Base-by-base conservation (phyloP, 106 monocot genomes). In the Acanthochlamys bracteata region DNA sequence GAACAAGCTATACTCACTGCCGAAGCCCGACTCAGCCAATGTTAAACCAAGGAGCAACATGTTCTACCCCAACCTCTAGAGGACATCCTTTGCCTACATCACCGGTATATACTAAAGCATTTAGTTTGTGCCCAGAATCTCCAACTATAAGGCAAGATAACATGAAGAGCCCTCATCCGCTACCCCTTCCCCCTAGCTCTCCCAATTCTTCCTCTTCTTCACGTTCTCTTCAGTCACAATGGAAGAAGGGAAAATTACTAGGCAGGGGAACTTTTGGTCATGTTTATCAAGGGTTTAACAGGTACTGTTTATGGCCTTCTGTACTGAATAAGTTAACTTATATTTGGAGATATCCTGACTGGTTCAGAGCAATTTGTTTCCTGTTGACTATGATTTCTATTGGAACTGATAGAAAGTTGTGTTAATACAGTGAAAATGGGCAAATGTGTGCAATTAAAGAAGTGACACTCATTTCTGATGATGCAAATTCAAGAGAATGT, bases 361-460 rank as follows among this genome's bases (percentile, higher is more conserved):
- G 10, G 2, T 49, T 14, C 49, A 49, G 9, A 33, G 33, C 33
- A 33, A 33, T 49, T 49, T 49, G 12, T 49, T 49, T 49, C 1
- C 17, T 17, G 49, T 14, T 49, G 49, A 14, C 49, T 49, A 49
- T 49, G 49, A 10, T 14, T 1, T 49, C 9, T 14, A 2, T 49
- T 49, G 10, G 49, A 49, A 49, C 49, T 49, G 9, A 49, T 49
- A 4, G 3, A 1, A 49, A 12, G 17, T 4, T 10, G 9, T 9
- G 49, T 17, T 68, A 11, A 12, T 72, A 43, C 85, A 99, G 98
- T 68, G 98, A 92, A 77, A 83, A 69, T 67, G 98, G 98, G 58
- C 85, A 86, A 24, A 86, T 99, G 83, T 85, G 85, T 83, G 98
- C 98, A 51, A 99, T 99, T 71, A 99, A 99, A 80, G 98, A 92